Evolutionary conservation across 2,329 filamentous ascomycete species (phyloP).

Genomic region (Exutisphaerella laricina): DNA sequence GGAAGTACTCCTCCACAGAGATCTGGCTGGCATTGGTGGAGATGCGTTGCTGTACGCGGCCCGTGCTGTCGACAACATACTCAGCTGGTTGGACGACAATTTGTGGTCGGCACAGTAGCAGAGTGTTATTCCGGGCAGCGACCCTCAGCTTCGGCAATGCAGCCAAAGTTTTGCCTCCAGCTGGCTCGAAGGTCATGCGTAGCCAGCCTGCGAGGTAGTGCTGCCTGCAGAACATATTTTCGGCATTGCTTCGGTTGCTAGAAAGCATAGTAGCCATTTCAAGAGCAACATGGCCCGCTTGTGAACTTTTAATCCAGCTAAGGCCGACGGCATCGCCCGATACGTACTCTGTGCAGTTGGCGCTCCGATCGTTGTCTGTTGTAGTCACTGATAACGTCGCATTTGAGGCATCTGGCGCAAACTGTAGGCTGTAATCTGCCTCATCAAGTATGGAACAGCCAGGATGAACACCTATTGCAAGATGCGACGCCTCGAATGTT

Average conservation of each 20-base stretch:
- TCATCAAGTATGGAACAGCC: slow-evolving; percentile 32
- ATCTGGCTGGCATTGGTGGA: slow-evolving; percentile 1
- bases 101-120: slow-evolving; percentile 36
- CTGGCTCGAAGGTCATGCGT: too few species aligned
- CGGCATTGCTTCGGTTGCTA: background rate
- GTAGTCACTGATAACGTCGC: slow-evolving; percentile 2
- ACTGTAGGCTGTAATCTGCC: slow-evolving; percentile 22
- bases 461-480: slow-evolving; percentile 33
- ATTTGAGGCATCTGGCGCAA: slow-evolving; percentile 3
- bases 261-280: slow-evolving; percentile 10
- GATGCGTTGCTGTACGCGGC: slow-evolving; percentile 25
- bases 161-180: slow-evolving; percentile 13
- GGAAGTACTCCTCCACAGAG: slow-evolving; percentile 5
- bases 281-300: slow-evolving; percentile 6
- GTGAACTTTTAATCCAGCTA: background rate
- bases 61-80: slow-evolving; percentile 32
- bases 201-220: slow-evolving; percentile 30
- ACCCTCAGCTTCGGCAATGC: slow-evolving; percentile 18
- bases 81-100: slow-evolving; percentile 33
- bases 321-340: background rate
- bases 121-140: slow-evolving; percentile 12
- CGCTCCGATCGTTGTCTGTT: background rate
- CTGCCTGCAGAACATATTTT: slow-evolving; percentile 17
- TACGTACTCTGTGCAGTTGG: slow-evolving; percentile 7
- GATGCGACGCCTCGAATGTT: slow-evolving; percentile 29